Conservation (phyloP, 2,329 filamentous ascomycete genomes). For the Fusarium agapanthi region DNA sequence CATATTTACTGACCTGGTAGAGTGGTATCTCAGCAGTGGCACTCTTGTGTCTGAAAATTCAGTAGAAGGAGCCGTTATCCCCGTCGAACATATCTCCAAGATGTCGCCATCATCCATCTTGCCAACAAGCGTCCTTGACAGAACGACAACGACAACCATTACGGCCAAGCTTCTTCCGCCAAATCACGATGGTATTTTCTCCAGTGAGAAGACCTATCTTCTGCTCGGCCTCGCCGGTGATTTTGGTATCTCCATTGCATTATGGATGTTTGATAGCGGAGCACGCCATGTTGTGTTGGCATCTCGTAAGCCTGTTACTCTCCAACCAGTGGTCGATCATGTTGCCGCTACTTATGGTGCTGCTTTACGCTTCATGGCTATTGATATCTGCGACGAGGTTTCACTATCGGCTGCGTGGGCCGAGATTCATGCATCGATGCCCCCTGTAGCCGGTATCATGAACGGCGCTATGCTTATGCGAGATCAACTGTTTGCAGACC, state of each 20-base stretch:
- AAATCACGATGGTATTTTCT: not conserved
- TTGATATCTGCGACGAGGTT: not conserved
- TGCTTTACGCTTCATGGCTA: not conserved
- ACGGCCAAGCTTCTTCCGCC: not conserved
- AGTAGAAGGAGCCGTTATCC: not conserved
- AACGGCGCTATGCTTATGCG: not conserved
- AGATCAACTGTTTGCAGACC: not conserved
- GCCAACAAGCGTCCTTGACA: not conserved
- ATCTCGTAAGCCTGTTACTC: not conserved
- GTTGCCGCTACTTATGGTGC: not conserved
- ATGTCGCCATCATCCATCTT: accelerated
- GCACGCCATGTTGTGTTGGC: not conserved
- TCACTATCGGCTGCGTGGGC: not conserved
- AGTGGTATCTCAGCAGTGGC: not conserved
- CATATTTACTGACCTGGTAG: not conserved
- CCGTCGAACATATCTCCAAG: not conserved
- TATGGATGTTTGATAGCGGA: not conserved
- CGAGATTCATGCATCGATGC: not conserved
- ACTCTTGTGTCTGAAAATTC: no score
- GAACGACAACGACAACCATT: not conserved
- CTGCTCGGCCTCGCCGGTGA: not conserved
- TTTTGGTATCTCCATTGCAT: not conserved
- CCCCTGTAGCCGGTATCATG: not conserved
- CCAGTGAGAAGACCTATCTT: not conserved
- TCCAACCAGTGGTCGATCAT: not conserved